phyloP scores from a whole-genome alignment of 2,329 filamentous ascomycete species.

The Alternaria sp. region DNA sequence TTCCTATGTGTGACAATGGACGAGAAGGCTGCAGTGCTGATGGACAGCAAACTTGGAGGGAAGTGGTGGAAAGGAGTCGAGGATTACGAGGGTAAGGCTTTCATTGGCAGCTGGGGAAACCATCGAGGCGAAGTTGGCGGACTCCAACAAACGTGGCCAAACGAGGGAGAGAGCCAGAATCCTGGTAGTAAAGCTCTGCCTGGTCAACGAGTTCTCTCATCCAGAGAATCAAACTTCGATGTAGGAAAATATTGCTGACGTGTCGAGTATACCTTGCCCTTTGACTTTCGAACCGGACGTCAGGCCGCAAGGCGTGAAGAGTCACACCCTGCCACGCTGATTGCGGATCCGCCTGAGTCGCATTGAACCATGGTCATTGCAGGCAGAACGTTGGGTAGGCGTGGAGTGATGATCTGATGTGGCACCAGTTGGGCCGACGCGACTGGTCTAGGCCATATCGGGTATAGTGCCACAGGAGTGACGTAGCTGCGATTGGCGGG shows the following conservation, averaged over 20 bases:
- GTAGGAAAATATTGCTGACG: conserved; percentile 2
- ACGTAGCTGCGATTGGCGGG: conserved; percentile 18
- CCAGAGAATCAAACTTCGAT: background rate
- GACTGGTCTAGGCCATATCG: background rate
- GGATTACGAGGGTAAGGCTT: background rate
- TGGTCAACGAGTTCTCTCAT: background rate
- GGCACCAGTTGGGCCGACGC: background rate
- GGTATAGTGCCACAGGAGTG: conserved; percentile 1
- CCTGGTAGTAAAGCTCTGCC: background rate
- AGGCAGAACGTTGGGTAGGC: conserved; percentile 5
- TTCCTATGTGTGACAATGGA: background rate
- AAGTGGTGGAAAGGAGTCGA: background rate
- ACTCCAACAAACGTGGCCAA: background rate
- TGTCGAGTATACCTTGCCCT: conserved; percentile 2
- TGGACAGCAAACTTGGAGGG: background rate
- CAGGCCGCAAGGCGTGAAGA: background rate
- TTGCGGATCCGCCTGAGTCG: background rate
- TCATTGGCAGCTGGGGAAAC: background rate
- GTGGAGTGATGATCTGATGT: conserved; percentile 2
- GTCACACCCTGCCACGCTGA: conserved; percentile 1
- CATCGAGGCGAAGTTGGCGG: background rate
- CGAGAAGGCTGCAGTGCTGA: background rate
- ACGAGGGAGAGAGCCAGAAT: background rate
- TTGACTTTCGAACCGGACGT: background rate
- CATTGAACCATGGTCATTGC: background rate